Base-by-base conservation (phyloP, 2,329 filamentous ascomycete species). In the Pseudodiploospora longispora region DNA sequence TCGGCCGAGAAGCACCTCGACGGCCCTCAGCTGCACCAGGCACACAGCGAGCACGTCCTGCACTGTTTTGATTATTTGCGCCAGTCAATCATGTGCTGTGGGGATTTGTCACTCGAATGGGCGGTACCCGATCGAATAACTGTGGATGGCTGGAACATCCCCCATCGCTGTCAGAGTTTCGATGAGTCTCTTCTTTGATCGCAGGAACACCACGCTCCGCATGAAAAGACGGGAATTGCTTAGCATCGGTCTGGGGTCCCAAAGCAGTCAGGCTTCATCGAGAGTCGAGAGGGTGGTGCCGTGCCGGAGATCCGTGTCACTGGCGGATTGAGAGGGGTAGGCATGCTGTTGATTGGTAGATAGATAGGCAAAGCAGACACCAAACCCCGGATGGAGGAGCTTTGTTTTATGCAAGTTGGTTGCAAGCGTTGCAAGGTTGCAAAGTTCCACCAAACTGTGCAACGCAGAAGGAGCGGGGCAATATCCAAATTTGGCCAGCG, bases 121-220 rank as follows among this genome's bases (percentile, higher is more conserved):
- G 38, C 38, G 29, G 30, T 10, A 28, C 19, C 9, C 3, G 34
- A 10, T 27, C 6, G 19, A 6, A 27, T 31, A 7, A 28, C 32
- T 3, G 40, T 41, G 19, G 33, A 41, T 28, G 32, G 40, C 8
- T 36, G 40, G 32, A 27, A 27, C 27, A 41, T 41, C n/a, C 12
- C 19, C n/a, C 32, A 41, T 35, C 30, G n/a, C 6, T 41, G 40
- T 33, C 34, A 41, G 40, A 41, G 32, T 27, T 41, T 33, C 9
- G 32, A 36, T 28, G 40, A 41, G 9, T 31, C 40, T n/a, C 7
- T 41, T 12, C 9, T 35, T 9, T 41, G 40, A 19, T 35, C 32
- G 33, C 6, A 29, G 27, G 27, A 41, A n/a, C 40, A 41, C 40
- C 30, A 36, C 5, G 40, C 32, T 6, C 40, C 40, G 27, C 32